A percentile compares a stretch with the other conserved stretches of the same genome.
These are phyloP conservation scores for Vigna nakashimae DNA, from an alignment of 306 rosid species.

Conservation along the genomic window DNA sequence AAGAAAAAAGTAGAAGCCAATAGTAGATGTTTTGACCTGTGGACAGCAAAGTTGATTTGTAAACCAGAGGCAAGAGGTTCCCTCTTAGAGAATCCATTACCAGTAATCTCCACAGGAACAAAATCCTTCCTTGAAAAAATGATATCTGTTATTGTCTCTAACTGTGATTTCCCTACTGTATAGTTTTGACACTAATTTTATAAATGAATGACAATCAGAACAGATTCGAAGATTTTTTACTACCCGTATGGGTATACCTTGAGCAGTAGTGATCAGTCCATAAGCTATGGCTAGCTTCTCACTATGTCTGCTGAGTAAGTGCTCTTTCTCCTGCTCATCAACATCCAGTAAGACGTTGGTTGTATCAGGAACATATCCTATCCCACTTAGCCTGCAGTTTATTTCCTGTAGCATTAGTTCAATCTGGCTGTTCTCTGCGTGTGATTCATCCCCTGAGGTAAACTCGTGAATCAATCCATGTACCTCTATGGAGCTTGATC, in stretches of 20 bases:
- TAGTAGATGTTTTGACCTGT: constrained; percentile 24
- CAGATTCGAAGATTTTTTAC: constrained; percentile 82
- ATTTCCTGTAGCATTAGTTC: constrained; percentile 69
- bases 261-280: constrained; percentile 64
- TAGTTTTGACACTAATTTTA: constrained; percentile 65
- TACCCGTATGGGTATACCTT: constrained; percentile 62
- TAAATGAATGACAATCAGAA: constrained; percentile 80
- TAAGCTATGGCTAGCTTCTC: constrained; percentile 84
- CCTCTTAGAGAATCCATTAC: constrained; percentile 46
- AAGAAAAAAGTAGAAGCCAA: background rate
- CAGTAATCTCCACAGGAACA: constrained; percentile 82
- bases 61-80: constrained; percentile 8
- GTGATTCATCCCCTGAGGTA: constrained; percentile 70
- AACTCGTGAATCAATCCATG: constrained; percentile 74
- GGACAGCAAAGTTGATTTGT: constrained; percentile 30
- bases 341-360: constrained; percentile 77
- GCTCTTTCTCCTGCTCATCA: constrained; percentile 67
- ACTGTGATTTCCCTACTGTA: constrained; percentile 67
- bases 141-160: constrained; percentile 76
- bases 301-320: constrained; percentile 72
- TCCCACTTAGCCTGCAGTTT: constrained; percentile 57
- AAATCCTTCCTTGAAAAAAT: constrained; percentile 64
- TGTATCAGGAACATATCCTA: constrained; percentile 78
- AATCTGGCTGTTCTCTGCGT: constrained; percentile 50
- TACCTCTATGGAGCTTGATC: constrained; percentile 70